Conservation (phyloP, 2,329 filamentous ascomycete species). For the Nothopassalora personata region DNA sequence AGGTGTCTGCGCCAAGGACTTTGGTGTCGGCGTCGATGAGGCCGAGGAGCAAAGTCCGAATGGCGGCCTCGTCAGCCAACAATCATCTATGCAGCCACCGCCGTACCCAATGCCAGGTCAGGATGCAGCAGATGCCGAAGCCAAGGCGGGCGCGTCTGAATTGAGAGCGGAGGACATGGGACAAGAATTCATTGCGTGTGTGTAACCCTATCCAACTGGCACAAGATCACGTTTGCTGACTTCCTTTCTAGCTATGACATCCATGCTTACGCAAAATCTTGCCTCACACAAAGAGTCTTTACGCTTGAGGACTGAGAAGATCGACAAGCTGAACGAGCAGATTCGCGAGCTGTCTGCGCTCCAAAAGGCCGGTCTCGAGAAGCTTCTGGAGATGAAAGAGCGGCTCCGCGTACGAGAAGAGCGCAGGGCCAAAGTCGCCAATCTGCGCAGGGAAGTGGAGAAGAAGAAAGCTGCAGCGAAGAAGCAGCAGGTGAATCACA, state of each 20-base stretch:
- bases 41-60: constrained; percentile 31
- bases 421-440: constrained; percentile 65
- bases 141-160: constrained; percentile 35
- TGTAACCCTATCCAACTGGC: constrained; percentile 37
- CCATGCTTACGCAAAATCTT: constrained; percentile 73
- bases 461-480: constrained; percentile 15
- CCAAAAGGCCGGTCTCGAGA: constrained; percentile 70
- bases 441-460: constrained; percentile 67
- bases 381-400: constrained; percentile 64
- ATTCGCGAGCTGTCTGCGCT: constrained; percentile 75
- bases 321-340: constrained; percentile 74
- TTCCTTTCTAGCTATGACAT: constrained; percentile 62
- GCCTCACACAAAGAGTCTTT: constrained; percentile 75
- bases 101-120: constrained; percentile 16
- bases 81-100: constrained; percentile 11
- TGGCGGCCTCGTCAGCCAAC: constrained; percentile 23
- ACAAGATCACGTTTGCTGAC: constrained; percentile 11
- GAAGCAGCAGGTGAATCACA: constrained; percentile 20
- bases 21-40: constrained; percentile 74
- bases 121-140: constrained; percentile 33
- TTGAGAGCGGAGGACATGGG: constrained; percentile 64
- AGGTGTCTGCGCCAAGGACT: constrained; percentile 84
- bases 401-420: constrained; percentile 60
- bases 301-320: constrained; percentile 72
- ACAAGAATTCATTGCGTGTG: constrained; percentile 73